Percentiles rank a stretch among this genome's conserved stretches.
Evolutionary conservation across 352 stramenopile species (phyloP).

Genomic region (Phytophthora chlamydospora): DNA sequence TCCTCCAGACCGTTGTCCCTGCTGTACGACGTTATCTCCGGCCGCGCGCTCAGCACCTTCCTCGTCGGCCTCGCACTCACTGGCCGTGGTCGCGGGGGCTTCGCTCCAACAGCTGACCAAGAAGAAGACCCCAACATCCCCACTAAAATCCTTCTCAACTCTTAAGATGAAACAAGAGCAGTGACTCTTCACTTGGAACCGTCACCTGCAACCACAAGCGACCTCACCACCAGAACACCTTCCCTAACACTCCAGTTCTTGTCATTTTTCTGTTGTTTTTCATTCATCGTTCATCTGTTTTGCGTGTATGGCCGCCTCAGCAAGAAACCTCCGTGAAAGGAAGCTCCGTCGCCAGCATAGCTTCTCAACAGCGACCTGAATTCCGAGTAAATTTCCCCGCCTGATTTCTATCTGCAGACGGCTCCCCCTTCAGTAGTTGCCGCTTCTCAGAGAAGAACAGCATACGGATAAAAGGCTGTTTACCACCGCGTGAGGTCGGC

Average conservation of each 20-base stretch:
- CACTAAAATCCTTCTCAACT: background rate
- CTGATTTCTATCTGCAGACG: conserved; percentile 15
- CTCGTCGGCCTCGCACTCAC: conserved; percentile 56
- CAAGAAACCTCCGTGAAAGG: background rate
- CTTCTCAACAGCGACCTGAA: conserved; percentile 12
- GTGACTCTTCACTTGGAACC: conserved; percentile 26
- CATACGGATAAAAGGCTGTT: conserved; percentile 14
- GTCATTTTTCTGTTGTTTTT: conserved; percentile 34
- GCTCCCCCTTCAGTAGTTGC: background rate
- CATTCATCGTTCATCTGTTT: conserved; percentile 16
- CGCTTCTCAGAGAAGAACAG: background rate
- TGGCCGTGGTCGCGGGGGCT: conserved; percentile 37
- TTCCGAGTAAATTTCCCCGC: too few species aligned
- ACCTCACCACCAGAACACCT: conserved; percentile 10
- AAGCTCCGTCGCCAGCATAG: too few species aligned
- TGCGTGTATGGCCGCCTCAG: background rate
- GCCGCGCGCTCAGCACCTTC: conserved; percentile 14
- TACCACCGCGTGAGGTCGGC: conserved; percentile 87
- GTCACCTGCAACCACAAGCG: conserved; percentile 7
- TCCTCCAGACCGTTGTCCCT: conserved; percentile 27
- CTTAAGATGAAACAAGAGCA: conserved; percentile 13
- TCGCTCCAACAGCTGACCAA: conserved; percentile 20
- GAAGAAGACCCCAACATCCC: conserved; percentile 22
- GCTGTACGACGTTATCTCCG: conserved; percentile 26
- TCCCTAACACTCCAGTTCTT: conserved; percentile 27